phyloP scores from a whole-genome alignment of 225 moss, liverwort and hornwort genomes.

The Marchantia paleacea region DNA sequence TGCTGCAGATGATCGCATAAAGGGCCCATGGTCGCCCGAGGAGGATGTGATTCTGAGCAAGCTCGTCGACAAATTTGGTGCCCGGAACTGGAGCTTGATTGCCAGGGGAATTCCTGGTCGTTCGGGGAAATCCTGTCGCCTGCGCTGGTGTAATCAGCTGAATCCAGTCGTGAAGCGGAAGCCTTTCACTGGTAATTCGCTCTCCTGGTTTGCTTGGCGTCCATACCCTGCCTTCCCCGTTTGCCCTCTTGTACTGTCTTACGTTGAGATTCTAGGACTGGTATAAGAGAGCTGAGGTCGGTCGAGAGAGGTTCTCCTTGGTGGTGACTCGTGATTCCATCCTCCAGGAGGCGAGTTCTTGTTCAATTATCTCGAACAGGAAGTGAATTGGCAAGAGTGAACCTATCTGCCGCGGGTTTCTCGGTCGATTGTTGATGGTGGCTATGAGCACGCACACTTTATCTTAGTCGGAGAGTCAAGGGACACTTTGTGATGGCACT shows the following conservation, averaged over 20 bases:
- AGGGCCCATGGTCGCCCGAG: conserved; percentile 86
- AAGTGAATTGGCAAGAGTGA: not conserved
- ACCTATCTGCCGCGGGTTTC: not conserved
- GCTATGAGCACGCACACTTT: not conserved
- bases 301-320: not conserved
- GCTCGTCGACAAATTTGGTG: conserved; percentile 74
- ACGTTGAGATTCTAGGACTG: not conserved
- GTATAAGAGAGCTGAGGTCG: not conserved
- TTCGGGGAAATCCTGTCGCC: conserved; percentile 77
- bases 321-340: not conserved
- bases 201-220: not conserved
- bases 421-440: not conserved
- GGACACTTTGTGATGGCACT: not conserved
- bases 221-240: not conserved
- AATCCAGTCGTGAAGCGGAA: conserved; percentile 87
- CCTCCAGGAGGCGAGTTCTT: not conserved
- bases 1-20: conserved; percentile 65
- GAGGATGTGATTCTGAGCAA: conserved; percentile 75
- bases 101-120: conserved; percentile 77
- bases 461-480: not conserved
- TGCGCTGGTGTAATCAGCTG: conserved; percentile 94
- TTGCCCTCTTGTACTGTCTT: not conserved
- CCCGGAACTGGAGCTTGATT: conserved; percentile 89
- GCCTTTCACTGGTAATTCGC: conserved; percentile 66
- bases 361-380: not conserved